These are phyloP conservation scores for Bisporella sp. DNA, from an alignment of 2,329 filamentous ascomycete genomes.

Conservation along the genomic window DNA sequence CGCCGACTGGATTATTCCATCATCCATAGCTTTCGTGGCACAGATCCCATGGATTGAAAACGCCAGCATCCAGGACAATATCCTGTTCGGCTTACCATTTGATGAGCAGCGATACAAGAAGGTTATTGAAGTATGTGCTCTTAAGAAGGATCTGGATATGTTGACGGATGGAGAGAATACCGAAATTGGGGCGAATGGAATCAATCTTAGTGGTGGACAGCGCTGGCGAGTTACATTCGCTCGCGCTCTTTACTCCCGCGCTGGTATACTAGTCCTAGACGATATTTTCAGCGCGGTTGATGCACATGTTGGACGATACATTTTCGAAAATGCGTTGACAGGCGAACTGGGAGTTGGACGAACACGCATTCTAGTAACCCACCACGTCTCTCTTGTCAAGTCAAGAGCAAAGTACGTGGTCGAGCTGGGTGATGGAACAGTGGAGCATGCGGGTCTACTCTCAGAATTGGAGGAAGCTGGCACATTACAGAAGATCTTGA, in stretches of 20 bases:
- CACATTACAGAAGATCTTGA: conserved; percentile 49
- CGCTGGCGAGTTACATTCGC: conserved; percentile 78
- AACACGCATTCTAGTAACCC: conserved; percentile 74
- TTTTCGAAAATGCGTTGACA: conserved; percentile 69
- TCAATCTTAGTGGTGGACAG: conserved; percentile 79
- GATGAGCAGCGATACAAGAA: conserved; percentile 63
- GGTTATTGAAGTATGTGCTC: conserved; percentile 64
- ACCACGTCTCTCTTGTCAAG: conserved; percentile 67
- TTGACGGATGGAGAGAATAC: conserved; percentile 71
- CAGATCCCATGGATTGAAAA: conserved; percentile 83
- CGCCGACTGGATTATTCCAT: conserved; percentile 61
- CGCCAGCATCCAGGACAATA: conserved; percentile 70
- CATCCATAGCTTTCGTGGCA: conserved; percentile 66
- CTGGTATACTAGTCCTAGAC: conserved; percentile 69
- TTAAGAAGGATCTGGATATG: conserved; percentile 71
- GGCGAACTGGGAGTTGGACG: conserved; percentile 62
- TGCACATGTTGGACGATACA: conserved; percentile 71
- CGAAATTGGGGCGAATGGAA: conserved; percentile 77
- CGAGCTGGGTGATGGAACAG: conserved; percentile 61
- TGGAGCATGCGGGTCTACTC: conserved; percentile 56
- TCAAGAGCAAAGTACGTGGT: conserved; percentile 68
- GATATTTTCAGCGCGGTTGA: conserved; percentile 80
- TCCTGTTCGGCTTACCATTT: conserved; percentile 67
- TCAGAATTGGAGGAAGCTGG: conserved; percentile 56
- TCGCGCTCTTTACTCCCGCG: conserved; percentile 71